Percentiles rank a stretch among this genome's conserved stretches.
These are phyloP conservation scores for Parathielavia appendiculata DNA, from an alignment of 495 filamentous ascomycete genomes.

Conservation along the genomic window DNA sequence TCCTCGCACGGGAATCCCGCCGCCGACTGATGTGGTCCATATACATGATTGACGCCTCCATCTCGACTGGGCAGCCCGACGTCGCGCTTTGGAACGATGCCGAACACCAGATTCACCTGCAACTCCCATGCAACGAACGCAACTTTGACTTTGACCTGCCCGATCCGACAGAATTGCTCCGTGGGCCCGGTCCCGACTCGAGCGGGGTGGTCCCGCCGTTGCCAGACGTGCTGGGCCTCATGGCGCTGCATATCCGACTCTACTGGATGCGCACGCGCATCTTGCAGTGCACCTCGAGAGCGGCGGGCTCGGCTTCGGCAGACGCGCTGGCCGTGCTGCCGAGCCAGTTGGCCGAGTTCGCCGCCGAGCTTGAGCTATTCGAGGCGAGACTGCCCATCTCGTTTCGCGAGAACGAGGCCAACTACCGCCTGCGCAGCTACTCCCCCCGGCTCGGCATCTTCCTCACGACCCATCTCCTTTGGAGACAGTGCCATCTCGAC, in stretches of 20 bases:
- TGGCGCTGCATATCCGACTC: constrained; percentile 46
- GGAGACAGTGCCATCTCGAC: constrained; percentile 48
- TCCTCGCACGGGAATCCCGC: constrained; percentile 46
- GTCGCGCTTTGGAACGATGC: constrained; percentile 44
- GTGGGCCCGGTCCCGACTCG: constrained; percentile 30
- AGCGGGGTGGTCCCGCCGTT: constrained; percentile 26
- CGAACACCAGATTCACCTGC: constrained; percentile 39
- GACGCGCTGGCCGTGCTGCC: constrained; percentile 39
- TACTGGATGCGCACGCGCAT: constrained; percentile 44
- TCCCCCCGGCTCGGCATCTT: constrained; percentile 44
- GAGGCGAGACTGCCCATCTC: constrained; percentile 42
- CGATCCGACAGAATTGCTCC: constrained; percentile 41
- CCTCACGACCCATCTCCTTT: constrained; percentile 49
- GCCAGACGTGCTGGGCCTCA: constrained; percentile 44
- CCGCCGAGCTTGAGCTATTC: constrained; percentile 40
- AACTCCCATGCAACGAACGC: constrained; percentile 48
- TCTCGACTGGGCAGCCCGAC: constrained; percentile 43
- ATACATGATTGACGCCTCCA: constrained; percentile 45
- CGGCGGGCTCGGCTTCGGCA: constrained; percentile 29
- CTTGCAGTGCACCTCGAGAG: constrained; percentile 38
- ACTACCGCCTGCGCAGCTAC: constrained; percentile 46
- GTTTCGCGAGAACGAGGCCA: constrained; percentile 45
- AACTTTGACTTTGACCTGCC: constrained; percentile 51
- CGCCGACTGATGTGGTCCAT: constrained; percentile 50
- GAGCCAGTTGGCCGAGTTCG: constrained; percentile 36